These are phyloP conservation scores for Talaromyces marneffei DNA, from an alignment of 2,329 filamentous ascomycete genomes.

Conservation along the genomic window DNA sequence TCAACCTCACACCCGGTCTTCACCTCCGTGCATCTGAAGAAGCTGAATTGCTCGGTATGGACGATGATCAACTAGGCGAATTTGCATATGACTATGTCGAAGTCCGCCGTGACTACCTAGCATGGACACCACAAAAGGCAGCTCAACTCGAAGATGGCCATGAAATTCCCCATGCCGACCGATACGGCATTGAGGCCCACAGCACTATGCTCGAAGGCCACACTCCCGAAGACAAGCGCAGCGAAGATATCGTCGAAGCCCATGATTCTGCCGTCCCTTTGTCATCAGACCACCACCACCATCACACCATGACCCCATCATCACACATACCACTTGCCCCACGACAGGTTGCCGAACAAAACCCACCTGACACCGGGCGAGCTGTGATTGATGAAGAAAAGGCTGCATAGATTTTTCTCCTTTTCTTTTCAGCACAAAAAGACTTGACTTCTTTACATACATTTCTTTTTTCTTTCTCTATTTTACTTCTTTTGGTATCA, in stretches of 20 bases:
- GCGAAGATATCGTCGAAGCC: constrained; percentile 27
- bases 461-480: not conserved
- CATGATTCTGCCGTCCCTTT: constrained; percentile 16
- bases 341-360: constrained; percentile 26
- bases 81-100: constrained; percentile 51
- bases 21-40: constrained; percentile 62
- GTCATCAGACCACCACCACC: constrained; percentile 5
- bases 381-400: constrained; percentile 11
- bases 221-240: constrained; percentile 30
- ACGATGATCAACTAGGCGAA: constrained; percentile 48
- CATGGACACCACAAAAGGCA: constrained; percentile 44
- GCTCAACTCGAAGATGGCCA: constrained; percentile 44
- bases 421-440: not conserved
- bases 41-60: constrained; percentile 62
- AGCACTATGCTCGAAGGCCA: constrained; percentile 58
- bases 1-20: constrained; percentile 66
- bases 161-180: constrained; percentile 52
- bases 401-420: constrained; percentile 5
- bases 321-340: constrained; percentile 17
- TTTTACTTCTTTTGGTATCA: constrained; percentile 4
- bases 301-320: not conserved
- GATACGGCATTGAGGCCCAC: constrained; percentile 57
- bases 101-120: constrained; percentile 47
- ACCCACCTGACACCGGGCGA: constrained; percentile 14
- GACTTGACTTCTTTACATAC: not conserved